A percentile compares a stretch with the other conserved stretches of the same genome.
Conservation (phyloP, 495 filamentous ascomycete genomes). For the Neurospora sp. region DNA sequence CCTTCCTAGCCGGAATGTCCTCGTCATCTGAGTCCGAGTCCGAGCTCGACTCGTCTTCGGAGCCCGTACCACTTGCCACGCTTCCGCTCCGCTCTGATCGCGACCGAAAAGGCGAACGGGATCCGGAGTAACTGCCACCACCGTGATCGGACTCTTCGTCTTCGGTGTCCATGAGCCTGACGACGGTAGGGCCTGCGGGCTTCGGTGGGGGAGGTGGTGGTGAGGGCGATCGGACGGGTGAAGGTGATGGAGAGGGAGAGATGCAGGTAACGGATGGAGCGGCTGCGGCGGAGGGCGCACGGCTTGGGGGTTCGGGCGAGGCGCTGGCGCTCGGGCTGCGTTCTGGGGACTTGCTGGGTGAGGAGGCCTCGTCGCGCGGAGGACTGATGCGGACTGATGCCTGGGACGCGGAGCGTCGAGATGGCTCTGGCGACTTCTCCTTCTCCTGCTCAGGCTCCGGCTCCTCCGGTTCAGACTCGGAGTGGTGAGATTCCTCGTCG, state of each 20-base stretch:
- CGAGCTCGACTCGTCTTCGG: conserved; percentile 3
- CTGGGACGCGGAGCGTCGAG: background rate
- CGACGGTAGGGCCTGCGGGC: conserved; percentile 17
- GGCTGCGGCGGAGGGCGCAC: background rate
- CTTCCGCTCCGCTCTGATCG: background rate
- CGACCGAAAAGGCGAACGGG: background rate
- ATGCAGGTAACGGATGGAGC: background rate
- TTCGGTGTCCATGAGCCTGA: conserved; percentile 17
- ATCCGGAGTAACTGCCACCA: background rate
- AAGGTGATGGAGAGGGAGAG: background rate
- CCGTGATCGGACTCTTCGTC: conserved; percentile 8
- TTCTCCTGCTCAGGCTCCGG: background rate
- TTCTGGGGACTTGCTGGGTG: background rate
- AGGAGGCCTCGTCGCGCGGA: background rate
- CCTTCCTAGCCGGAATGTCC: conserved; percentile 20
- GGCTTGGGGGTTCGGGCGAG: conserved; percentile 1
- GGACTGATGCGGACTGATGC: background rate
- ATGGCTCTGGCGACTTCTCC: background rate
- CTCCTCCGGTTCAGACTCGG: background rate
- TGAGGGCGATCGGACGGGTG: background rate
- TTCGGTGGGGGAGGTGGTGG: conserved; percentile 1
- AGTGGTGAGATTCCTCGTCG: background rate
- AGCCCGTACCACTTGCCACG: background rate
- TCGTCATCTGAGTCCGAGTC: conserved; percentile 18
- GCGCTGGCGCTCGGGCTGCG: background rate